Evolutionary conservation across 352 stramenopile species (phyloP).

Genomic region (Plasmopara muralis): DNA sequence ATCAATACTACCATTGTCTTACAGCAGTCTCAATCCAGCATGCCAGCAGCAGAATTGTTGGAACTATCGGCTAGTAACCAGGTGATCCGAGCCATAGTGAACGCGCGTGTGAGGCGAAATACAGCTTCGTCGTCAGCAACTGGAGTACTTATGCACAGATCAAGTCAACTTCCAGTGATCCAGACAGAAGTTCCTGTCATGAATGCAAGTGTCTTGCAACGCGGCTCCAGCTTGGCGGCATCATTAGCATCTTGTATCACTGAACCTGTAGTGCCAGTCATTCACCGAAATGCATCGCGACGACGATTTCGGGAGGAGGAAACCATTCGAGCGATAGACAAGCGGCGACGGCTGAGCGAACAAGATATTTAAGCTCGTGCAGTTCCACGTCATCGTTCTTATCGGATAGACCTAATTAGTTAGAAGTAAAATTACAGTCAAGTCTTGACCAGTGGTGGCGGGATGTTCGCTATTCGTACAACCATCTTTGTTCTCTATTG

Average conservation of each 20-base stretch:
- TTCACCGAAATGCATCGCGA: conserved; percentile 58
- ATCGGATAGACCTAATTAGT: conserved; percentile 23
- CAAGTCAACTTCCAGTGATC: conserved; percentile 43
- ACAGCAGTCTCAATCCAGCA: conserved; percentile 73
- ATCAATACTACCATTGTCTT: conserved; percentile 89
- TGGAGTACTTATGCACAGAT: conserved; percentile 5
- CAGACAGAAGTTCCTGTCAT: conserved; percentile 58
- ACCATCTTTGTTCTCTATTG: conserved; percentile 3
- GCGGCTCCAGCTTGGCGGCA: conserved; percentile 29
- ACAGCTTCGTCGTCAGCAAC: conserved; percentile 11
- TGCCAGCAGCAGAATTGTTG: conserved; percentile 68
- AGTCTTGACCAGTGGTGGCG: conserved; percentile 9
- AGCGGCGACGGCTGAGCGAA: conserved; percentile 53
- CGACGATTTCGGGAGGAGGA: conserved; percentile 50
- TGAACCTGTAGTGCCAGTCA: conserved; percentile 63
- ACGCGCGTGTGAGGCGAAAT: conserved; percentile 71
- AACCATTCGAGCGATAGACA: conserved; percentile 38
- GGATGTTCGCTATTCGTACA: conserved; percentile 14
- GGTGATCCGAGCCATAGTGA: conserved; percentile 82
- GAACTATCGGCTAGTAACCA: conserved; percentile 80
- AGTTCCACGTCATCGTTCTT: conserved; percentile 19
- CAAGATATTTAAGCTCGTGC: conserved; percentile 50
- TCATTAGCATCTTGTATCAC: conserved; percentile 45
- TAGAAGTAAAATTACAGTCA: conserved; percentile 22
- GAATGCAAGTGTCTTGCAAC: conserved; percentile 74